Percentiles rank a stretch among this genome's conserved stretches.
Evolutionary conservation across 2,329 filamentous ascomycete genomes (phyloP).

Genomic region (Colletotrichum graminicola): DNA sequence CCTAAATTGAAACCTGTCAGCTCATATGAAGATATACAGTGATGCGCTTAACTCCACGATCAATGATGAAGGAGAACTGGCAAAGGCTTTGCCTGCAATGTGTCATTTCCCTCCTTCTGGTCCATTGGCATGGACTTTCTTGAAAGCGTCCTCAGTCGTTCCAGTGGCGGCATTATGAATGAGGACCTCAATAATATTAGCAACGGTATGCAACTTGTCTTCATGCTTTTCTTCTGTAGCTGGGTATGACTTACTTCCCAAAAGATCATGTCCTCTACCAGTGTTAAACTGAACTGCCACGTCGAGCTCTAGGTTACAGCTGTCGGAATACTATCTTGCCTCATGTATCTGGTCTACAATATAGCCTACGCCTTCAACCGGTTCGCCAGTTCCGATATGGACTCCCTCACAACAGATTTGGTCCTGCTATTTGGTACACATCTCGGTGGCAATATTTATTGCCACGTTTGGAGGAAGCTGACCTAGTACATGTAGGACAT

Average conservation of each 20-base stretch:
- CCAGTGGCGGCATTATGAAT: slow-evolving; percentile 39
- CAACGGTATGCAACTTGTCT: slow-evolving; percentile 44
- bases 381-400: no score
- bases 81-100: background rate
- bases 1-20: background rate
- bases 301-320: slow-evolving; percentile 38
- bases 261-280: slow-evolving; percentile 28
- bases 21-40: background rate
- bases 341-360: no score
- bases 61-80: background rate
- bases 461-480: slow-evolving; percentile 41
- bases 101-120: background rate
- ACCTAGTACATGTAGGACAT: slow-evolving; percentile 21
- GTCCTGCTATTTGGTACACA: slow-evolving; percentile 39
- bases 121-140: slow-evolving; percentile 42
- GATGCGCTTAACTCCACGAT: background rate
- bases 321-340: slow-evolving; percentile 5
- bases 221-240: slow-evolving; percentile 43
- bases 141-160: slow-evolving; percentile 40
- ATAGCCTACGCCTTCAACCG: no score
- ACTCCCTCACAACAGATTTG: no score
- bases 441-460: slow-evolving; percentile 29
- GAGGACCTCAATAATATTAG: slow-evolving; percentile 42
- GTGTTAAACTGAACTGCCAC: slow-evolving; percentile 39
- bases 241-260: slow-evolving; percentile 45